A percentile compares a stretch with the other conserved stretches of the same genome.
phyloP scores from a whole-genome alignment of 805 yeast species.

The Vanderwaltozyma yarrowii region DNA sequence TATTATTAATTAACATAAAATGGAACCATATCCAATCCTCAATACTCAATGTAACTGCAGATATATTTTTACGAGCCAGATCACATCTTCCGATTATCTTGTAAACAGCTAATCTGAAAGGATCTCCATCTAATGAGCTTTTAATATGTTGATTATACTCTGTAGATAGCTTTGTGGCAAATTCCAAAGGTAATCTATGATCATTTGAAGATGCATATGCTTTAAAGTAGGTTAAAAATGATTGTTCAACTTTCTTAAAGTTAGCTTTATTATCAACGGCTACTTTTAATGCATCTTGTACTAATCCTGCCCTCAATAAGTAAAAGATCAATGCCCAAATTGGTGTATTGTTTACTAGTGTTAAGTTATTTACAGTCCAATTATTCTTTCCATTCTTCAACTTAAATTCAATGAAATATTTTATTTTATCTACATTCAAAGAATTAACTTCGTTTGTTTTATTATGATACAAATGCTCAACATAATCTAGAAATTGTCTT shows the following conservation, averaged over 20 bases:
- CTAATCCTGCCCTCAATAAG: conserved; percentile 73
- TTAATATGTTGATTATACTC: conserved; percentile 84
- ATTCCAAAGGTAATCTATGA: conserved; percentile 50
- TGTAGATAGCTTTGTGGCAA: conserved; percentile 56
- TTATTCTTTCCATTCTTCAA: conserved; percentile 34
- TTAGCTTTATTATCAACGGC: conserved; percentile 54
- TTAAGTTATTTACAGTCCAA: conserved; percentile 45
- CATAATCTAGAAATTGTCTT: conserved; percentile 62
- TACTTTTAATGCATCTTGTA: conserved; percentile 65
- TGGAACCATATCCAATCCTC: conserved; percentile 99
- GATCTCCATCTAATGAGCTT: conserved; percentile 60
- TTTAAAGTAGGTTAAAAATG: conserved; percentile 70
- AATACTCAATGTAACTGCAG: conserved; percentile 63
- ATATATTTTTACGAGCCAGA: conserved; percentile 52
- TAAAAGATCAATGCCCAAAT: conserved; percentile 92
- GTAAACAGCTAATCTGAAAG: conserved; percentile 81
- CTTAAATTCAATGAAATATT: conserved; percentile 45
- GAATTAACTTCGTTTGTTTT: conserved; percentile 66
- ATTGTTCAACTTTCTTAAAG: conserved; percentile 75
- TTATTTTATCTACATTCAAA: conserved; percentile 60
- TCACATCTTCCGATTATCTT: conserved; percentile 89
- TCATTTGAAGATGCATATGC: conserved; percentile 52
- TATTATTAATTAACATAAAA: conserved; percentile 61
- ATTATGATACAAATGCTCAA: conserved; percentile 65
- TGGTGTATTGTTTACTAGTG: conserved; percentile 72